Base-by-base conservation (phyloP, 768 basidiomycete genomes). In the Holtermanniella nyarrowii region DNA sequence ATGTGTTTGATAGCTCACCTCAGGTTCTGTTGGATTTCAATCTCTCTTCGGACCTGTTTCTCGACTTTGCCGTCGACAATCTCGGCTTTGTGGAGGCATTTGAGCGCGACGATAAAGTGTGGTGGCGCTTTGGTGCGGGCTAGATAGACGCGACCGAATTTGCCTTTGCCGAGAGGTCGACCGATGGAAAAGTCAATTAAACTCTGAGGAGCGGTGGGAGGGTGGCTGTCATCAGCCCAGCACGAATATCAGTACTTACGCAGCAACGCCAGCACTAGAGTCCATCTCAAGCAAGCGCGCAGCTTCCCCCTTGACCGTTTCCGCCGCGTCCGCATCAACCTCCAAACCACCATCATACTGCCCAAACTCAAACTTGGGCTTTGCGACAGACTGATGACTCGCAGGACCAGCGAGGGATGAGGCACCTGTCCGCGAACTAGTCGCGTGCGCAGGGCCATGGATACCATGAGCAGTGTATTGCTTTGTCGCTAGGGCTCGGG, bases 111-210 rank as follows among this genome's bases (percentile, higher is more conserved):
- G 68, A 96, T 93, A 76, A 86, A 97, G 54, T 83, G 80, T 1
- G 90, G 88, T 53, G 83, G 79, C 54, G 76, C 71, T 71, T 91
- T 93, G 18, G 93, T 96, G 46, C 91, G 82, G 42, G 93, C 89
- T 84, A 97, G 91, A 76, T 99, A 97, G 22, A 99, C 95, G 2
- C 89, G 85, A 0, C 95, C 95, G 61, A 97, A 99, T 75, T 97
- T 97, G 43, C 95, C 95, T 70, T 97, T 96, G n/a, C 95, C 95
- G 1, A 99, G 78, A 2, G 90, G 89, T 11, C 89, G 81, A 16
- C 95, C 93, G 64, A 97, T 93, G 57, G 95, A 88, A 61, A 99
- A 95, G 49, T 82, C 78, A 53, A 80, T 79, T 3, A 97, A 76
- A 25, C 79, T 81, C 84, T 90, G 89, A 63, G 88, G 86, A 18